phyloP scores from a whole-genome alignment of 345 rosid genomes.

The Populus davidiana region DNA sequence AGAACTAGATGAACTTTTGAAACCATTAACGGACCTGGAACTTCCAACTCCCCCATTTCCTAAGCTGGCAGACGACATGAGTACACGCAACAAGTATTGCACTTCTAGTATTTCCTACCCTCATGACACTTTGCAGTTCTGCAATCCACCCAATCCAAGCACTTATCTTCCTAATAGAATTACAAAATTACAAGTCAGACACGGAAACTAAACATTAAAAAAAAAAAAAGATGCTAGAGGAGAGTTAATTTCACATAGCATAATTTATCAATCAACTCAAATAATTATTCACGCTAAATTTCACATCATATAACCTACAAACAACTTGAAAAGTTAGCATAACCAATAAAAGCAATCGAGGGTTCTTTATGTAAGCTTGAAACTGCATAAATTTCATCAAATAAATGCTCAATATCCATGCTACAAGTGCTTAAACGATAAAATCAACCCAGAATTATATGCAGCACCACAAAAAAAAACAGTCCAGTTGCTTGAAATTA shows the following conservation, averaged over 20 bases:
- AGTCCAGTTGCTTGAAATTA: neutral
- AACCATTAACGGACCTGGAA: constrained; percentile 82
- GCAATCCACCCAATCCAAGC: constrained; percentile 44
- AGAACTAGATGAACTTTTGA: constrained; percentile 86
- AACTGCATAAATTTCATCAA: neutral
- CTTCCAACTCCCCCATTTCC: constrained; percentile 96
- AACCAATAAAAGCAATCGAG: neutral
- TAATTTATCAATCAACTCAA: neutral
- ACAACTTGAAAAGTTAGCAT: neutral
- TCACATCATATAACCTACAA: neutral
- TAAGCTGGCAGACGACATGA: constrained; percentile 81
- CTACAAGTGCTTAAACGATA: neutral
- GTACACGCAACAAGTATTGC: constrained; percentile 19
- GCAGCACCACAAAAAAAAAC: neutral
- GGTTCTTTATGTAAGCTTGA: neutral
- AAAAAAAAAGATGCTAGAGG: neutral
- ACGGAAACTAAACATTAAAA: constrained; percentile 1
- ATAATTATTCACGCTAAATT: neutral
- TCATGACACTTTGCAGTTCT: constrained; percentile 27
- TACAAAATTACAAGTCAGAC: constrained; percentile 27
- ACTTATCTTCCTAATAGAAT: constrained; percentile 45
- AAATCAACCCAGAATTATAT: neutral
- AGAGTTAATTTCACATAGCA: neutral
- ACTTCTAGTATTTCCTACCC: constrained; percentile 40
- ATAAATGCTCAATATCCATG: neutral